Conservation (phyloP, 2,329 filamentous ascomycete genomes). For the Colletotrichum endophyticum region DNA sequence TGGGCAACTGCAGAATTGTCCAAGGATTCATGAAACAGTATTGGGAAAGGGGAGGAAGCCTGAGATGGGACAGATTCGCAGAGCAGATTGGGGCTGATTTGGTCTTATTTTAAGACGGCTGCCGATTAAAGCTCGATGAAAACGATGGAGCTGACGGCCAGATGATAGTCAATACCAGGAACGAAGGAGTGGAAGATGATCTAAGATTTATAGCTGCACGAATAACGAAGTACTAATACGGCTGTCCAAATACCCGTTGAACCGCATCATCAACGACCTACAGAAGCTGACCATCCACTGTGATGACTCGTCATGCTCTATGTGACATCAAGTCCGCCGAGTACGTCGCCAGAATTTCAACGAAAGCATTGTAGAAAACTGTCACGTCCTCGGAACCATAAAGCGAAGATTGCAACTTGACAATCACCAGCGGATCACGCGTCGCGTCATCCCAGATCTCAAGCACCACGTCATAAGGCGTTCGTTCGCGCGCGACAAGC, state of each 20-base stretch:
- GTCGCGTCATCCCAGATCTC: not conserved
- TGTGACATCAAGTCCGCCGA: not conserved
- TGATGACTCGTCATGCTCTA: not conserved
- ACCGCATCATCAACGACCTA: not conserved
- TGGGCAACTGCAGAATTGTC: not conserved
- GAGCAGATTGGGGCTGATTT: not conserved
- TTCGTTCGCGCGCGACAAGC: not conserved
- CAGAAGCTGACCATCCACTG: not conserved
- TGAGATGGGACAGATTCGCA: not conserved
- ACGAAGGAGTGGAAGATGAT: rapidly evolving
- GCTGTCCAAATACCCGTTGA: rapidly evolving
- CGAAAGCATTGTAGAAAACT: not conserved
- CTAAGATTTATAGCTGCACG: not conserved
- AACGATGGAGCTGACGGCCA: not conserved
- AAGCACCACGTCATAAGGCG: constrained; percentile 1
- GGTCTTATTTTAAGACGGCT: not conserved
- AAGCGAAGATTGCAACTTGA: not conserved
- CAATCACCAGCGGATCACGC: not conserved
- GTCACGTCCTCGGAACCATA: not conserved
- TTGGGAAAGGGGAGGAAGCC: not conserved
- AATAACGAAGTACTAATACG: not conserved
- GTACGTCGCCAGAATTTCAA: not conserved
- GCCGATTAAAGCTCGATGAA: not conserved
- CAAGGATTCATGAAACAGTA: not conserved
- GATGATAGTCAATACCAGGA: not conserved